Evolutionary conservation across 768 basidiomycete genomes (phyloP), one percentile per base, ranked within the genome.

Genomic region (Russula sp.): DNA sequence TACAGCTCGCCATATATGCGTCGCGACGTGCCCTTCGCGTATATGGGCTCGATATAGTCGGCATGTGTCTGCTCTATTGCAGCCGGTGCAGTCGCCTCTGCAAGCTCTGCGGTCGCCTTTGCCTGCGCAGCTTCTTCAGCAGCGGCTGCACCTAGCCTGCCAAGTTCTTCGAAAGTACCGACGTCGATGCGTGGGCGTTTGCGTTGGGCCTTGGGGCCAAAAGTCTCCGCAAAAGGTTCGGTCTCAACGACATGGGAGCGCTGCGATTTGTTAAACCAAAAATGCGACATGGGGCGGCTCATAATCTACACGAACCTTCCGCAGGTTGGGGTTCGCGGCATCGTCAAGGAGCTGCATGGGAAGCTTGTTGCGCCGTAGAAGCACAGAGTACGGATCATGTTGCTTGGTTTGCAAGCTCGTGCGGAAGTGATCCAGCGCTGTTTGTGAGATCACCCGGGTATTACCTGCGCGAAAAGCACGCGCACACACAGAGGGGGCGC

Each of bases 1-100:
- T 99, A 98, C 7, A 98, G 79, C 74, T 99, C 96, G 63, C 94
- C 95, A 75, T 97, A 98, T 64, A 99, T 99, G 22, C 96, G 87
- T 40, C 89, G 82, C 11, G 94, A 96, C 1, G 95, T 98, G 42
- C 96, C 96, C 75, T 98, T 98, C 55, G 88, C 84, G 70, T 94
- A 97, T 62, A 96, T 93, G 10, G 94, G 93, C 69, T 96, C 94
- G 69, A 87, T 86, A 69, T 83, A 82, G 70, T 91, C 88, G 1
- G 89, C 88, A 66, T 92, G 87, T 0, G 86, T 88, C 57, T 50
- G 70, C 44, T 80, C 79, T 58, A 79, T 77, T 61, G 82, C 82
- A 1, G 76, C 75, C 10, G 59, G 59, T 2, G 55, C 57, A 0
- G 81, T 75, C 6, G 80, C 82, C 37, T 79, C 78, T 47, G 79